Percentiles rank a stretch among this genome's conserved stretches.
Evolutionary conservation across 768 basidiomycete species (phyloP).

Genomic region (Lactifluus hygrophoroides): DNA sequence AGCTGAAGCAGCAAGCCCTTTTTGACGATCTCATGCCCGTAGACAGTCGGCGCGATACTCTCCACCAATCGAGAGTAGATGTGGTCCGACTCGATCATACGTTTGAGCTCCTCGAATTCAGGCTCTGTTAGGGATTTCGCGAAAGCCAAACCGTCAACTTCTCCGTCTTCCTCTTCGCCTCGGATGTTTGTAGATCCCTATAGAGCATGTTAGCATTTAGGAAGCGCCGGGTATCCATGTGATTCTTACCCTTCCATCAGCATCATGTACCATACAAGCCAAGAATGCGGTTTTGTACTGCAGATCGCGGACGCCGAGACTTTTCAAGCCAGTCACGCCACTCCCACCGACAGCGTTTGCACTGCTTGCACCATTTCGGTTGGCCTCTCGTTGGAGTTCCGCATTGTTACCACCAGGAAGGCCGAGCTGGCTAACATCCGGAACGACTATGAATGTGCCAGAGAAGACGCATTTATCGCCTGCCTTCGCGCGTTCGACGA

Average conservation of each 20-base stretch:
- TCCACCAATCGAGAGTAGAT: constrained; percentile 92
- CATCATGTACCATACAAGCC: constrained; percentile 94
- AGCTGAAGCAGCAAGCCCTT: constrained; percentile 93
- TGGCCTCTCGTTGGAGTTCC: constrained; percentile 82
- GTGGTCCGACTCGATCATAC: constrained; percentile 90
- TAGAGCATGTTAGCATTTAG: neutral
- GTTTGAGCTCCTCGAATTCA: constrained; percentile 89
- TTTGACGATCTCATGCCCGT: constrained; percentile 98
- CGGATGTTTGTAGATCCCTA: constrained; percentile 83
- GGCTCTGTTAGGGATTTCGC: constrained; percentile 84
- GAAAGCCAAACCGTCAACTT: constrained; percentile 75
- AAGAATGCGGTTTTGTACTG: constrained; percentile 99
- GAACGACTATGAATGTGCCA: constrained; percentile 96
- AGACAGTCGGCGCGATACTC: constrained; percentile 96
- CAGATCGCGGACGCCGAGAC: constrained; percentile 87
- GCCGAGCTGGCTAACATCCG: constrained; percentile 94
- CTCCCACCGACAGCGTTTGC: constrained; percentile 57
- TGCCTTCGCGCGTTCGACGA: constrained; percentile 98
- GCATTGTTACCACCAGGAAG: constrained; percentile 90
- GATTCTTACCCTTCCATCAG: constrained; percentile 71
- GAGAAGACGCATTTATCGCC: constrained; percentile 99
- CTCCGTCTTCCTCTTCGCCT: constrained; percentile 76
- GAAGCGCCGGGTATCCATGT: neutral
- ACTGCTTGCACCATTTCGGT: constrained; percentile 49
- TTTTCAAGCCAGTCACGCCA: constrained; percentile 92